Conservation (phyloP, 2,329 filamentous ascomycete species). For the Calonectria hawksworthii region DNA sequence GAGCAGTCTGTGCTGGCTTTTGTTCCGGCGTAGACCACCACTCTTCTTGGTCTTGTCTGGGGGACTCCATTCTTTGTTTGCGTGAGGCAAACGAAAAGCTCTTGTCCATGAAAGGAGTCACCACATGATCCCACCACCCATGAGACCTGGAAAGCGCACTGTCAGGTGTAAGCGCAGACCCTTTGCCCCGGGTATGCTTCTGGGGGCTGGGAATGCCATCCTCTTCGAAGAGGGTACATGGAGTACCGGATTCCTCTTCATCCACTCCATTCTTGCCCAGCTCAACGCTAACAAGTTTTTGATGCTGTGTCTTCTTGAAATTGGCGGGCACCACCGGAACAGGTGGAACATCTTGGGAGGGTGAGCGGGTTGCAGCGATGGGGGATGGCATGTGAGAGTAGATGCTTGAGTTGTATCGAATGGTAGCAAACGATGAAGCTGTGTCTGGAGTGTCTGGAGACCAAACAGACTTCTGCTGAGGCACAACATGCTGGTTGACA, state of each 20-base stretch:
- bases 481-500: slow-evolving; percentile 29
- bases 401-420: slow-evolving; percentile 68
- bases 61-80: slow-evolving; percentile 50
- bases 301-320: slow-evolving; percentile 52
- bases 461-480: slow-evolving; percentile 66
- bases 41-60: slow-evolving; percentile 48
- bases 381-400: slow-evolving; percentile 70
- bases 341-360: slow-evolving; percentile 64
- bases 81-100: slow-evolving; percentile 59
- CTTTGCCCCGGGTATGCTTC: slow-evolving; percentile 56
- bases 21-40: slow-evolving; percentile 53
- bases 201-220: slow-evolving; percentile 65
- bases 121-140: slow-evolving; percentile 85
- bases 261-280: slow-evolving; percentile 48
- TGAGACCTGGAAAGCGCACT: slow-evolving; percentile 71
- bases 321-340: slow-evolving; percentile 69
- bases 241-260: slow-evolving; percentile 68
- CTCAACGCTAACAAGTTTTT: slow-evolving; percentile 55
- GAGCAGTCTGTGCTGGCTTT: slow-evolving; percentile 30
- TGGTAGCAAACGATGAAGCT: slow-evolving; percentile 55
- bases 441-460: slow-evolving; percentile 73
- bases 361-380: slow-evolving; percentile 34
- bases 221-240: slow-evolving; percentile 79
- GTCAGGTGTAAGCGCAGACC: slow-evolving; percentile 55
- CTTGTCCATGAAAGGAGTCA: slow-evolving; percentile 74